Evolutionary conservation across 2,329 filamentous ascomycete genomes (phyloP), one percentile per base, ranked within the genome.

Genomic region (Talaromyces sp.): DNA sequence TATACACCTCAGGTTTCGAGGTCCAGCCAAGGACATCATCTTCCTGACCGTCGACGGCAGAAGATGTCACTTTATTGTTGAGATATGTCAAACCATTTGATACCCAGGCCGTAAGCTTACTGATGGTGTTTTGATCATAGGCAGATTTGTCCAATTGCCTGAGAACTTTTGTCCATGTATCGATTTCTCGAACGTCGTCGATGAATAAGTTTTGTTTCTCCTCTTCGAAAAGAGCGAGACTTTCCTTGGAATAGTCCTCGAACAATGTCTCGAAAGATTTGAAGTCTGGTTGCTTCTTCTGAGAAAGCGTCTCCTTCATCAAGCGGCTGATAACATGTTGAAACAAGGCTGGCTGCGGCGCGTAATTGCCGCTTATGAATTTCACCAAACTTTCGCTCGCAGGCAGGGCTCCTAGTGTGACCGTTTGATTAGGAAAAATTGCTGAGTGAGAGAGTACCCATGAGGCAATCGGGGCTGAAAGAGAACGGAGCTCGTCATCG

Each of bases 151-250:
- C 66, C 3, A 82, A 65, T 0, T 69, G 66, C 6, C 70, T 67
- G 35, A 90, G 78, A 2, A 86, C 79, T 16, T 75, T 75, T 0
- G 83, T 78, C 92, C 93, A 97, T n/a, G 87, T 75, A 19, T 83
- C 78, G 3, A 88, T 82, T 75, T 97, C 93, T 57, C 88, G 83
- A 6, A 92, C 86, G 70, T 93, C 88, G 74, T 98, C 94, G 59
- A 94, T 82, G 75, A 92, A 98, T n/a, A 97, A 83, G 74, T 99
- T 99, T 74, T 96, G 93, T 75, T 96, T 93, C 77, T 99, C 95
- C 64, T 92, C 84, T 0, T 86, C 89, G 74, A 99, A 99, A 0
- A 99, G 84, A 67, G 76, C 74, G 0, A 75, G 78, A 48, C 74
- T 77, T 35, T 81, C 77, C 47, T 76, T 75, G 3, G 74, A 70